A percentile compares a stretch with the other conserved stretches of the same genome.
phyloP scores from a whole-genome alignment of 768 basidiomycete species.

The Suillus weaverae region DNA sequence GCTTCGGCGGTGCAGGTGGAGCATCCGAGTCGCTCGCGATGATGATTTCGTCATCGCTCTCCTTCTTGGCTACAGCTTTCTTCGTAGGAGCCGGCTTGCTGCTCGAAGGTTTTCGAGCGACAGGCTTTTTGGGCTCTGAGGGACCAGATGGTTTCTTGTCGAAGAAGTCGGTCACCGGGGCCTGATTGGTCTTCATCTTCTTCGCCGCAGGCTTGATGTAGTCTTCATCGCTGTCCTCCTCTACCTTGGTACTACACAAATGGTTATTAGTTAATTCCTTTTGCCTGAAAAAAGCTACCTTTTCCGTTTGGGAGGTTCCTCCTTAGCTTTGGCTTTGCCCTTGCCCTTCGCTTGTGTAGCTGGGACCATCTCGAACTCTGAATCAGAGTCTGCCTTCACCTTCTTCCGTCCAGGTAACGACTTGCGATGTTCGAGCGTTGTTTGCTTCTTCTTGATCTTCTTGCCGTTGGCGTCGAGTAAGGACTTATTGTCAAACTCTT shows the following conservation, averaged over 20 bases:
- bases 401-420: constrained; percentile 45
- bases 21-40: constrained; percentile 43
- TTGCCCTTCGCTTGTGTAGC: constrained; percentile 39
- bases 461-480: constrained; percentile 49
- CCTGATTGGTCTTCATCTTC: constrained; percentile 46
- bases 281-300: constrained; percentile 41
- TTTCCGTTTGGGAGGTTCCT: constrained; percentile 58
- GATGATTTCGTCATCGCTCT: constrained; percentile 46
- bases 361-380: constrained; percentile 35
- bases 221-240: constrained; percentile 41
- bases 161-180: constrained; percentile 62
- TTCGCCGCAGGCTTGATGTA: constrained; percentile 50
- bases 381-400: constrained; percentile 39
- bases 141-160: constrained; percentile 39
- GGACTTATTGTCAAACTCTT: constrained; percentile 45
- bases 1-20: constrained; percentile 43
- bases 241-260: constrained; percentile 32
- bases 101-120: constrained; percentile 53
- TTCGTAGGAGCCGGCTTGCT: constrained; percentile 60
- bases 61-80: constrained; percentile 45
- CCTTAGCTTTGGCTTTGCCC: constrained; percentile 41
- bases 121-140: constrained; percentile 40
- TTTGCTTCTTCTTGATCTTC: constrained; percentile 57
- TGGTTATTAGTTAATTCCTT: constrained; percentile 12
- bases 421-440: constrained; percentile 53